These are phyloP conservation scores for Candida glaebosa DNA, from an alignment of 805 yeast species.

Conservation along the genomic window DNA sequence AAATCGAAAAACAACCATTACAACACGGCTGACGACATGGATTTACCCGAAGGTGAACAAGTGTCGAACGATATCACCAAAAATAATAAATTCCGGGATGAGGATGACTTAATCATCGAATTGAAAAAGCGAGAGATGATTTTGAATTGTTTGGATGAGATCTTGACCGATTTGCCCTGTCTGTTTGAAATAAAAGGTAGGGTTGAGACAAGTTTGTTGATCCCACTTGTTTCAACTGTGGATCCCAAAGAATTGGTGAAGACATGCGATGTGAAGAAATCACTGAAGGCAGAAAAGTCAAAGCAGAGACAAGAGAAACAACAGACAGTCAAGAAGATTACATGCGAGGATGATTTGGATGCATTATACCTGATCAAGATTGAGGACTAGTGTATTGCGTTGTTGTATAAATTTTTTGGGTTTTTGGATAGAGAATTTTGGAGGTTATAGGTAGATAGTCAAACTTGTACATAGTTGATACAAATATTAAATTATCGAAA, in stretches of 20 bases:
- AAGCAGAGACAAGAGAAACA: constrained; percentile 5
- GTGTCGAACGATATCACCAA: constrained; percentile 2
- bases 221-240: constrained; percentile 18
- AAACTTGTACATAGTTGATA: not conserved
- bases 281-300: constrained; percentile 13
- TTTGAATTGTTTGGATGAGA: constrained; percentile 19
- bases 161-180: constrained; percentile 22
- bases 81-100: constrained; percentile 3
- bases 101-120: constrained; percentile 14
- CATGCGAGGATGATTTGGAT: constrained; percentile 35
- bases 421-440: not conserved
- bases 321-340: constrained; percentile 4
- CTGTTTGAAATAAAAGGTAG: constrained; percentile 7
- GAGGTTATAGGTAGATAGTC: not conserved
- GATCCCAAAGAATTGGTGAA: constrained; percentile 5
- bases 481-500: constrained; percentile 1
- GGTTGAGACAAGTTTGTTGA: constrained; percentile 23
- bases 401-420: not conserved
- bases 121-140: constrained; percentile 28
- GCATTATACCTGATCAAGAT: constrained; percentile 38
- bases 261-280: constrained; percentile 11
- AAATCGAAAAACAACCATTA: not conserved
- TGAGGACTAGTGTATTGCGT: constrained; percentile 35
- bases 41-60: constrained; percentile 1
- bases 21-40: constrained; percentile 1